These are phyloP conservation scores for Sporothrix mexicana DNA, from an alignment of 2,329 filamentous ascomycete genomes.

Conservation along the genomic window DNA sequence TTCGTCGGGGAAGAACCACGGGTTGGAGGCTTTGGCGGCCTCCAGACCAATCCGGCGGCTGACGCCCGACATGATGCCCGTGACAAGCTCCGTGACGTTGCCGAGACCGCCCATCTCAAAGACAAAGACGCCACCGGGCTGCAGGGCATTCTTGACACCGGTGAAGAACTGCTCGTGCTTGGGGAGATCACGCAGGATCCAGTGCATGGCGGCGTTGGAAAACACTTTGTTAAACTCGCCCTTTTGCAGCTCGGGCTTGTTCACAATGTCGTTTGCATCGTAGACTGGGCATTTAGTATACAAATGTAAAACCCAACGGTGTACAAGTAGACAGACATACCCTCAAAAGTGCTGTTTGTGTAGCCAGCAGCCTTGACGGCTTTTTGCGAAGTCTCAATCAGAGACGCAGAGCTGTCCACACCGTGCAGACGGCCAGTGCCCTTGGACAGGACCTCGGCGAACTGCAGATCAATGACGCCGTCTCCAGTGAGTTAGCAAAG, in stretches of 20 bases:
- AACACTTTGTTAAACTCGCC: constrained; percentile 61
- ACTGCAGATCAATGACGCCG: constrained; percentile 62
- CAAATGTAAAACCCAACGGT: neutral
- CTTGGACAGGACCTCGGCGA: constrained; percentile 53
- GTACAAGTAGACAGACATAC: constrained; percentile 41
- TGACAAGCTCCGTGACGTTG: constrained; percentile 68
- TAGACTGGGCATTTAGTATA: constrained; percentile 46
- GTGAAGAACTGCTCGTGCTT: constrained; percentile 59
- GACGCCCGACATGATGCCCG: constrained; percentile 61
- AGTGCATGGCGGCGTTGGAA: constrained; percentile 71
- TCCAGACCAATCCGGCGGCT: constrained; percentile 57
- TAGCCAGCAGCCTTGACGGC: constrained; percentile 51
- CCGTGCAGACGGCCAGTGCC: constrained; percentile 60
- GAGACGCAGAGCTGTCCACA: constrained; percentile 62
- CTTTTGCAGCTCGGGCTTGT: constrained; percentile 46
- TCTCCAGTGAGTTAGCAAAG: constrained; percentile 47
- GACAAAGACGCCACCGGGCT: constrained; percentile 62
- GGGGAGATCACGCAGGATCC: constrained; percentile 60
- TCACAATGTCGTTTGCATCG: constrained; percentile 52
- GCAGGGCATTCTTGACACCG: constrained; percentile 58
- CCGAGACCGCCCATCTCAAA: constrained; percentile 77
- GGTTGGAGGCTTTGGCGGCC: constrained; percentile 57
- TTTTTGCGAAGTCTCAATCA: constrained; percentile 55
- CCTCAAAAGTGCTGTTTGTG: constrained; percentile 52
- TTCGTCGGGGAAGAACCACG: constrained; percentile 76